These are phyloP conservation scores for Puccinia hordei DNA, from an alignment of 1,284 basidiomycete species.

Conservation along the genomic window DNA sequence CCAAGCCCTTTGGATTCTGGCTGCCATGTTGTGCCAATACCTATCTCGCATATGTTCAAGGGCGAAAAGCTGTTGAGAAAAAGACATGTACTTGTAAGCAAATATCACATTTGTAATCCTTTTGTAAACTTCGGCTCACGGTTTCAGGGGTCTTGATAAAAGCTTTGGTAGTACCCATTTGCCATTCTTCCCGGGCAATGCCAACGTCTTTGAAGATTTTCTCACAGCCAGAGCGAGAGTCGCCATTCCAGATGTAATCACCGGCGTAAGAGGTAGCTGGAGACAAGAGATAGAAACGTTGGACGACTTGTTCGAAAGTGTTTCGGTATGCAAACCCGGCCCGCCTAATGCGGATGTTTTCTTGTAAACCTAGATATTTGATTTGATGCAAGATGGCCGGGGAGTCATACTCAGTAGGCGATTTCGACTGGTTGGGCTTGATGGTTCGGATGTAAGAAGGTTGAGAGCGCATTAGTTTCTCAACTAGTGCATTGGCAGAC, in stretches of 20 bases:
- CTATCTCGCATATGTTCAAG: slow-evolving; percentile 97
- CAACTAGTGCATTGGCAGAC: slow-evolving; percentile 90
- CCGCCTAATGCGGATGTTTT: slow-evolving; percentile 95
- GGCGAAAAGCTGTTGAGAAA: slow-evolving; percentile 77
- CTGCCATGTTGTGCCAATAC: slow-evolving; percentile 99
- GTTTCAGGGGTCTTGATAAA: slow-evolving; percentile 99
- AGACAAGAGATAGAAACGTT: slow-evolving; percentile 90
- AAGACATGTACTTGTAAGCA: slow-evolving; percentile 18
- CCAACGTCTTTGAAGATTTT: slow-evolving; percentile 91
- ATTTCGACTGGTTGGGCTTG: slow-evolving; percentile 98
- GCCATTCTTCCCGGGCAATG: slow-evolving; percentile 96
- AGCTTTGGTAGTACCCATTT: slow-evolving; percentile 97
- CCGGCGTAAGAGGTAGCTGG: slow-evolving; percentile 95
- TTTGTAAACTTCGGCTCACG: slow-evolving; percentile 62
- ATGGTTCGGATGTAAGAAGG: slow-evolving; percentile 99
- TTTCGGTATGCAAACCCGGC: slow-evolving; percentile 98
- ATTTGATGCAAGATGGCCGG: slow-evolving; percentile 97
- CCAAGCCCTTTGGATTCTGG: slow-evolving; percentile 92
- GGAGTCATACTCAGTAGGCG: slow-evolving; percentile 84
- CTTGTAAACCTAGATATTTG: slow-evolving; percentile 97
- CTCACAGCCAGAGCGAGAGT: slow-evolving; percentile 86
- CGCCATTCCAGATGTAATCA: slow-evolving; percentile 95
- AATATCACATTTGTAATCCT: background rate
- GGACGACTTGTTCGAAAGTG: slow-evolving; percentile 98
- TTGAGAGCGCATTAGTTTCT: slow-evolving; percentile 92